These are phyloP conservation scores for Metarhizium humberi DNA, from an alignment of 2,329 filamentous ascomycete species.

Conservation along the genomic window DNA sequence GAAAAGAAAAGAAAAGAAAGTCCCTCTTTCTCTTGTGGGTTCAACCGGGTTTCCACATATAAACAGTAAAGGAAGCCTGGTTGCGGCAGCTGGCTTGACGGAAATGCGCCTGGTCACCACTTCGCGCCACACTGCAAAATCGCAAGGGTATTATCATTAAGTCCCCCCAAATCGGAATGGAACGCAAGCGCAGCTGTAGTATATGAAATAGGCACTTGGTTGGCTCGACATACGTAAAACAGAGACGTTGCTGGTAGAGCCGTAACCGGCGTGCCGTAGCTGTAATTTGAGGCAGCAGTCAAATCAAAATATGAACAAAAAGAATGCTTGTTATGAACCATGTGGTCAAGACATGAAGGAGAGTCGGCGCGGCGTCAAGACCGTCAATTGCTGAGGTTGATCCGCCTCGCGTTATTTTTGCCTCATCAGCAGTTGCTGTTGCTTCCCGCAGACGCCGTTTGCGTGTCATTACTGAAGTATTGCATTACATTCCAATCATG, in stretches of 20 bases:
- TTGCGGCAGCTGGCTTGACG: background rate
- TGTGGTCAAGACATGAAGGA: background rate
- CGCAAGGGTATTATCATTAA: background rate
- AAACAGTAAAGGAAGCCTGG: background rate
- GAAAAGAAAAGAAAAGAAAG: background rate
- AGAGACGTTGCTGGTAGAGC: background rate
- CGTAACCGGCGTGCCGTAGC: background rate
- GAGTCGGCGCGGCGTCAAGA: background rate
- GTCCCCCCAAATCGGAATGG: background rate
- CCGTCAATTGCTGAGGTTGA: background rate
- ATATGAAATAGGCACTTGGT: background rate
- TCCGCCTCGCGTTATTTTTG: background rate
- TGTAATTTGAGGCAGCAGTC: background rate
- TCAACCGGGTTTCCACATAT: background rate
- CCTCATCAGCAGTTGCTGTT: background rate
- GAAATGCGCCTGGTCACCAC: background rate
- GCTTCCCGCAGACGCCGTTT: conserved; percentile 16
- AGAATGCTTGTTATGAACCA: background rate
- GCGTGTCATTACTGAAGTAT: conserved; percentile 21
- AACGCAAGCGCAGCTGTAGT: background rate
- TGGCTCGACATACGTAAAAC: background rate
- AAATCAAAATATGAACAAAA: background rate
- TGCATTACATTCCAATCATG: conserved; percentile 25
- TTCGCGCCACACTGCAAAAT: background rate
- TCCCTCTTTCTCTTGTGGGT: background rate